Evolutionary conservation across 345 rosid genomes (phyloP).

Genomic region (Linum tenue): DNA sequence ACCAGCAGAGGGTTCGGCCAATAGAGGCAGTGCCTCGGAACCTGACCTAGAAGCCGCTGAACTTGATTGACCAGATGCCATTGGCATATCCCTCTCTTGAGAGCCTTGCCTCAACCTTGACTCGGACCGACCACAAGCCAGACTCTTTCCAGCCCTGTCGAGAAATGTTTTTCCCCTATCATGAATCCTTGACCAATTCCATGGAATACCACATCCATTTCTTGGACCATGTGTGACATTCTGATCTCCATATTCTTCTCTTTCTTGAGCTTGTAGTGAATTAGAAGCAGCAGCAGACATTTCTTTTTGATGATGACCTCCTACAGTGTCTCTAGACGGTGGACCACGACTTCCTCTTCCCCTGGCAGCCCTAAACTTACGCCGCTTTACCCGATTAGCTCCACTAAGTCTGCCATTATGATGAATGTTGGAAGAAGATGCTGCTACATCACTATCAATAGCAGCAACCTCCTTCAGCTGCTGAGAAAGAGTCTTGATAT

Average conservation of each 20-base stretch:
- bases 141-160: constrained; percentile 90
- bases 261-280: constrained; percentile 36
- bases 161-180: constrained; percentile 68
- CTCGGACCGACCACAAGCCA: constrained; percentile 85
- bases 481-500: constrained; percentile 56
- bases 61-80: constrained; percentile 49
- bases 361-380: constrained; percentile 55
- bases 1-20: constrained; percentile 57
- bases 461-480: constrained; percentile 43
- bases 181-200: constrained; percentile 98
- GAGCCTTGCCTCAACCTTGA: constrained; percentile 49
- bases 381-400: constrained; percentile 41
- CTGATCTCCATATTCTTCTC: constrained; percentile 33
- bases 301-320: constrained; percentile 35
- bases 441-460: constrained; percentile 52
- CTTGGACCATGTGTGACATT: constrained; percentile 55
- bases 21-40: constrained; percentile 62
- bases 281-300: constrained; percentile 83
- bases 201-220: constrained; percentile 92
- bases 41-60: constrained; percentile 36
- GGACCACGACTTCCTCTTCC: constrained; percentile 40
- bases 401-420: constrained; percentile 34
- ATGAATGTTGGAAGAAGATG: constrained; percentile 41
- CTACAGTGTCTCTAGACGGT: constrained; percentile 40
- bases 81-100: constrained; percentile 49